Evolutionary conservation across 1,284 basidiomycete genomes (phyloP).

Genomic region (Bondarzewia mesenterica): DNA sequence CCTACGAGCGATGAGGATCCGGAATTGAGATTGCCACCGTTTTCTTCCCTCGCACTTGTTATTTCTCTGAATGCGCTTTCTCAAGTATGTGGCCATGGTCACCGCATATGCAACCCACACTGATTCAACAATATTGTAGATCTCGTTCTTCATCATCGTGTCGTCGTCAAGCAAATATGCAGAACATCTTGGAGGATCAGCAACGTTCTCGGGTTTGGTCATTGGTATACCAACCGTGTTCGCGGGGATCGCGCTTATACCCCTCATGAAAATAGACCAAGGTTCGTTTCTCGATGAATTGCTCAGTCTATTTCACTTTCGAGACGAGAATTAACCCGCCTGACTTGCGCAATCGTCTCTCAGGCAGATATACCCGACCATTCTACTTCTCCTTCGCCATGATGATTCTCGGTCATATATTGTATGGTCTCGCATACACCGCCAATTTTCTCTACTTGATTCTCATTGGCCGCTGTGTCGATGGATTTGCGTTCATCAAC

Average conservation of each 20-base stretch:
- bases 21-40: slow-evolving; percentile 40
- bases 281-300: slow-evolving; percentile 27
- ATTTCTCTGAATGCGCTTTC: slow-evolving; percentile 35
- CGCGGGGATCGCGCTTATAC: slow-evolving; percentile 51
- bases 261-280: slow-evolving; percentile 46
- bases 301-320: neutral
- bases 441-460: slow-evolving; percentile 41
- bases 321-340: neutral
- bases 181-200: slow-evolving; percentile 50
- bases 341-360: too few species aligned
- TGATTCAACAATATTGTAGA: slow-evolving; percentile 25
- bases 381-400: slow-evolving; percentile 35
- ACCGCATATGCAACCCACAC: neutral
- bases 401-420: slow-evolving; percentile 33
- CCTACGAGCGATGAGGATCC: slow-evolving; percentile 20
- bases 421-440: slow-evolving; percentile 38
- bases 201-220: slow-evolving; percentile 60
- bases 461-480: slow-evolving; percentile 37
- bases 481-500: slow-evolving; percentile 38
- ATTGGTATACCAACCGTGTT: slow-evolving; percentile 61
- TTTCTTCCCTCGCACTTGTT: slow-evolving; percentile 33
- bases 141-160: slow-evolving; percentile 62
- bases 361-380: slow-evolving; percentile 44
- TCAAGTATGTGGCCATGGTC: slow-evolving; percentile 27
- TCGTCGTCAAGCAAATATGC: slow-evolving; percentile 60